Evolutionary conservation across 2,329 filamentous ascomycete genomes (phyloP).

Genomic region (Colletotrichum abscissum): DNA sequence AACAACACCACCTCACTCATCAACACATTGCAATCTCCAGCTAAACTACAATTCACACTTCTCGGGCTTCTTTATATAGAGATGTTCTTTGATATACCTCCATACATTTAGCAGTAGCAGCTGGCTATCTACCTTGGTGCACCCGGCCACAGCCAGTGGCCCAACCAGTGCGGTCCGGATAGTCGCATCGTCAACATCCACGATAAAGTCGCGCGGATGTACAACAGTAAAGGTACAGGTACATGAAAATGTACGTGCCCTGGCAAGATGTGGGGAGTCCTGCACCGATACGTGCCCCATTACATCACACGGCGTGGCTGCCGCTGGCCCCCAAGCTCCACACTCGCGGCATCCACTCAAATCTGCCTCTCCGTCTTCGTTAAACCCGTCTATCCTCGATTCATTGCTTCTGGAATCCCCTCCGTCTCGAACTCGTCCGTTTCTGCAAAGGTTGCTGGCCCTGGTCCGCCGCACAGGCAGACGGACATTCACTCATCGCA

Average conservation of each 20-base stretch:
- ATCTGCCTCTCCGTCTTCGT: constrained; percentile 9
- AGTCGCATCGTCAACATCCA: neutral
- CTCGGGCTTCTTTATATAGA: neutral
- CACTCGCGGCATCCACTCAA: neutral
- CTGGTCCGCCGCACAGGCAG: neutral
- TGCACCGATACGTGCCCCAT: constrained; percentile 8
- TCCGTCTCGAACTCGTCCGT: neutral
- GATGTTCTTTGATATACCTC: too few relatives aligned
- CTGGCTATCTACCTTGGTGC: neutral
- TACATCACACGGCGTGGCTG: constrained; percentile 14
- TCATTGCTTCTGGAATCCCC: neutral
- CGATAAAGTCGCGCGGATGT: neutral
- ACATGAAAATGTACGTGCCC: neutral
- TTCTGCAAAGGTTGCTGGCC: neutral
- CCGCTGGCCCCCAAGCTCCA: neutral
- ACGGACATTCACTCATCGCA: neutral
- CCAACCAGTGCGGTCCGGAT: neutral
- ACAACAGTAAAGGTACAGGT: neutral
- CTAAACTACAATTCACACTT: neutral
- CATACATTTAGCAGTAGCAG: too few relatives aligned
- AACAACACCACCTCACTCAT: neutral
- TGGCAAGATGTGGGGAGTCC: neutral
- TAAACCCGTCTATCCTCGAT: neutral
- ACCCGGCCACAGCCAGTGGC: neutral
- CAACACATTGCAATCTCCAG: neutral